Conservation (phyloP, 352 stramenopile genomes). For the Paralagenidium karlingii region DNA sequence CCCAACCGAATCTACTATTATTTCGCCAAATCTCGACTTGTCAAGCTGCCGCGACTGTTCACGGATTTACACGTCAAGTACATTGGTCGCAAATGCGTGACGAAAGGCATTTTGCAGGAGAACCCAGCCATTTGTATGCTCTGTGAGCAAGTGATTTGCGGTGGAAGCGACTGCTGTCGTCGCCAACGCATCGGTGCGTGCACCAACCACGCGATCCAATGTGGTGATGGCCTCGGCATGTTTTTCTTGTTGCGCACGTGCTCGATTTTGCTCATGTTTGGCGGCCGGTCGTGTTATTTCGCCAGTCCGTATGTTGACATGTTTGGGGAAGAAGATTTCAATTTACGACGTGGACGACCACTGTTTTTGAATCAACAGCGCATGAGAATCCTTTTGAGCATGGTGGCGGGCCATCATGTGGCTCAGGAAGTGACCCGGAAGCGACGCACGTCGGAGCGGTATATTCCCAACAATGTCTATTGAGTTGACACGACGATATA, state of each 20-base stretch:
- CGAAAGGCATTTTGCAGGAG: too few relatives aligned
- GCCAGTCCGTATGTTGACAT: slow-evolving; percentile 77
- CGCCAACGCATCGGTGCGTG: slow-evolving; percentile 55
- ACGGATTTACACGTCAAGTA: slow-evolving; percentile 74
- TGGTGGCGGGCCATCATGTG: slow-evolving; percentile 71
- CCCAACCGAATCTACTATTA: slow-evolving; percentile 3
- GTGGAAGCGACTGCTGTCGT: slow-evolving; percentile 69
- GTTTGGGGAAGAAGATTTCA: slow-evolving; percentile 84
- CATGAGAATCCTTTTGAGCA: slow-evolving; percentile 48
- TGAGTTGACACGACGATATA: too few relatives aligned
- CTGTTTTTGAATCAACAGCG: slow-evolving; percentile 64
- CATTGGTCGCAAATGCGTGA: slow-evolving; percentile 49
- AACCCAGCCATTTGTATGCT: slow-evolving; percentile 71
- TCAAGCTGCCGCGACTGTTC: slow-evolving; percentile 49
- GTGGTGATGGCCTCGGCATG: slow-evolving; percentile 50
- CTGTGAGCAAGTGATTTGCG: slow-evolving; percentile 65
- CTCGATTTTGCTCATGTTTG: slow-evolving; percentile 63
- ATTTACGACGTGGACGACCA: slow-evolving; percentile 57
- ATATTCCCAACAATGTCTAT: slow-evolving; percentile 81
- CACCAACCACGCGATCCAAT: slow-evolving; percentile 60
- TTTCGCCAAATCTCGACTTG: slow-evolving; percentile 51
- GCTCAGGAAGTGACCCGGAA: slow-evolving; percentile 73
- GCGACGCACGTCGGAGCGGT: slow-evolving; percentile 74
- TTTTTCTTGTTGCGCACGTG: slow-evolving; percentile 78
- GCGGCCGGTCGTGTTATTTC: slow-evolving; percentile 70